Base-by-base conservation (phyloP, 441 rosid species). In the Viola pubescens region DNA sequence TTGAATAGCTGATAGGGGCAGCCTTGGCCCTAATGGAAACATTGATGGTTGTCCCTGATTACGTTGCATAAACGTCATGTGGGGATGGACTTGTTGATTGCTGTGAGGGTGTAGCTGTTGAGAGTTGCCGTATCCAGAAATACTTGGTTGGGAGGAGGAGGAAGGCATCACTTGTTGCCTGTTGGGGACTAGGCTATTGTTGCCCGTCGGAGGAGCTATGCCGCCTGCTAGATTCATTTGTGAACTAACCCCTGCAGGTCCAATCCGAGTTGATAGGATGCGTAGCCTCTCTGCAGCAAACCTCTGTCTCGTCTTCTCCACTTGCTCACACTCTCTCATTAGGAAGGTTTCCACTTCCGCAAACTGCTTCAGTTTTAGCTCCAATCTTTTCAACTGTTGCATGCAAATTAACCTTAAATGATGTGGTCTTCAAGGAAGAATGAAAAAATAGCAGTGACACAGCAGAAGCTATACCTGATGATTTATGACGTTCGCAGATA, bases 281-380 rank as follows among this genome's bases (percentile, higher is more conserved):
- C 91, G 95, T 12, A 81, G 73, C 52, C 91, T 74, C 71, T 91
- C 98, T 3, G 88, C 74, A n/a, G 82, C 82, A 68, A 79, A 76
- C 73, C 91, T 85, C 79, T 84, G 98, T 71, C 98, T 87, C 0
- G 88, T 60, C 77, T 85, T 89, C 75, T 91, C 97, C 53, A 89
- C 91, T 80, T 91, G 98, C 71, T 91, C 98, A 50, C 94, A 87
- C 73, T 91, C 98, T 71, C 88, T 85, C 95, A 87, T 87, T 55
- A 91, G 75, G 70, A 87, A 61, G 39, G 97, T 85, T 76, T 91
- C 98, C 3, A 91, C 84, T 73, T 91, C 98, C 9, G 98, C 95
- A 73, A 91, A 91, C 75, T 89, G 98, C 78, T 91, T 91, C 77
- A 91, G 78, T 75, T 91, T 91, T 57, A 91, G 84, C 79, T 91